Evolutionary conservation across 2,329 filamentous ascomycete species (phyloP), one percentile per base, ranked within the genome.

Genomic region (Fusarium nygamai): DNA sequence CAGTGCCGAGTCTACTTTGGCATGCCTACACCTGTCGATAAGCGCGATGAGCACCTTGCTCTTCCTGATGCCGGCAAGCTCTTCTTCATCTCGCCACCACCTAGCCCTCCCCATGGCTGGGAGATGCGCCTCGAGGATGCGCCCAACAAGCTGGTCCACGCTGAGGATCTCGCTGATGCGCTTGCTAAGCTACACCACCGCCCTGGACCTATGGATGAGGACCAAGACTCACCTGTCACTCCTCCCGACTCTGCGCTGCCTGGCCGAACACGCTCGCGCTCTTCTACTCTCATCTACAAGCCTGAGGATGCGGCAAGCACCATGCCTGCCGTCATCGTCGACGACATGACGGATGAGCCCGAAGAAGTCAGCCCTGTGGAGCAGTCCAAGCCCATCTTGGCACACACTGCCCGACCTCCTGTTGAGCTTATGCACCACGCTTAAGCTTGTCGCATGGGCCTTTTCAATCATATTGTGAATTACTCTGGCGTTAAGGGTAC

Each of bases 31-130:
- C 85, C 88, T n/a, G 82, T 91, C 61, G 83, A 89, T 76, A 81
- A 83, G 66, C 82, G 84, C 67, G 86, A 91, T 76, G 86, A 88
- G 76, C 90, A 91, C 78, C 86, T 93, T 16, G 87, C 88, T n/a
- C 87, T 92, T 2, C 91, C 91, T 64, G 91, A 92, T 72, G 90
- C 90, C 60, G 91, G 91, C 79, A 92, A 92, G 85, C 87, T 92
- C 61, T 93, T 93, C 85, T 93, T 93, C 85, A 93, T 93, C 82
- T 91, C 89, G 58, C 91, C 91, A 34, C 91, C 91, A 14, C 91
- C 91, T 10, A 90, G 87, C 66, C 91, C 91, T 47, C 91, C 91
- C 6, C 90, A 92, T 77, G 91, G 89, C 76, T 93, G 91, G 91
- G 89, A 92, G 84, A 88, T 91, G 83, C 87, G 87, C 73, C 84